Conservation (phyloP, 2,329 filamentous ascomycete genomes). For the Dendryphion nanum region DNA sequence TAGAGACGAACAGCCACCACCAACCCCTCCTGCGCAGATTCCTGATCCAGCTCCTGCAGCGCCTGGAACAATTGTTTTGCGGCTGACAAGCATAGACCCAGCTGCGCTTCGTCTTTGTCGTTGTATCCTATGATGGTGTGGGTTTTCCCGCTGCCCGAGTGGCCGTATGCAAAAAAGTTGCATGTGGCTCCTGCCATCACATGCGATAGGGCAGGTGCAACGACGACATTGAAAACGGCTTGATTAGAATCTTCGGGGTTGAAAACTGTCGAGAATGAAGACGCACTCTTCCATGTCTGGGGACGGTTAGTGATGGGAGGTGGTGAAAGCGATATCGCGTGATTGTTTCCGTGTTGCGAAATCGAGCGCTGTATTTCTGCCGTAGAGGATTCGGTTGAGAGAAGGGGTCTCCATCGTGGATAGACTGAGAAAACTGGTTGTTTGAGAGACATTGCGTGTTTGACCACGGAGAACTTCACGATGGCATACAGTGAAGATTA, state of each 20-base stretch:
- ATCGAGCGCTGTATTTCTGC: slow-evolving; percentile 1
- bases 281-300: slow-evolving; percentile 9
- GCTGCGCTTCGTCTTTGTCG: slow-evolving; percentile 29
- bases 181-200: slow-evolving; percentile 39
- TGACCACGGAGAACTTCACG: no score
- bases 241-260: slow-evolving; percentile 10
- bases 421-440: slow-evolving; percentile 2
- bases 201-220: slow-evolving; percentile 33
- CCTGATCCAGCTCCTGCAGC: slow-evolving; percentile 8
- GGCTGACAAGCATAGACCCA: slow-evolving; percentile 41
- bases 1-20: slow-evolving; percentile 43
- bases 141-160: slow-evolving; percentile 44
- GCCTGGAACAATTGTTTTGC: slow-evolving; percentile 28
- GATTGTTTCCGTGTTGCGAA: not conserved
- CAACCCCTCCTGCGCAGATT: slow-evolving; percentile 14
- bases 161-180: slow-evolving; percentile 47
- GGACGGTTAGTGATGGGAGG: not conserved
- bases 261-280: slow-evolving; percentile 8
- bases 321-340: slow-evolving; percentile 3
- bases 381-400: slow-evolving; percentile 1
- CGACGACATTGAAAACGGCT: slow-evolving; percentile 22
- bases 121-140: slow-evolving; percentile 47
- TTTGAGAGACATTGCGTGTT: no score
- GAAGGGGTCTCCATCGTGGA: slow-evolving; percentile 8
- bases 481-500: no score